Conservation (phyloP, 371 early-diverging fungal genomes). For the Massospora cicadina region DNA sequence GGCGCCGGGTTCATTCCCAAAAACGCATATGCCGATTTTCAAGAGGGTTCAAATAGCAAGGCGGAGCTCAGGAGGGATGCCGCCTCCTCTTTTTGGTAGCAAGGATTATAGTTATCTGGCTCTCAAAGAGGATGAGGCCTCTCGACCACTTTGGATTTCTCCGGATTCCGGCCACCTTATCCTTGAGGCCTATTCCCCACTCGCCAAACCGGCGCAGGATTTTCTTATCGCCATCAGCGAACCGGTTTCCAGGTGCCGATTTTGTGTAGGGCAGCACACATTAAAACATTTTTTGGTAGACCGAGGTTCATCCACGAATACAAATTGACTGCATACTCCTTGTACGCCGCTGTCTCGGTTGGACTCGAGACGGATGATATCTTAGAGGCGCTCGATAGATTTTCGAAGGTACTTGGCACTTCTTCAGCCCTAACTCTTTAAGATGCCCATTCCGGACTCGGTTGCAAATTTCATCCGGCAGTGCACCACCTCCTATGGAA, state of each 20-base stretch:
- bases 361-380: slow-evolving; percentile 95
- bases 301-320: slow-evolving; percentile 97
- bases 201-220: slow-evolving; percentile 94
- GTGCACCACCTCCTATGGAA: slow-evolving; percentile 90
- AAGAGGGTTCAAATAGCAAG: not conserved
- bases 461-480: slow-evolving; percentile 72
- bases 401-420: slow-evolving; percentile 52
- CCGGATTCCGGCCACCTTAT: slow-evolving; percentile 85
- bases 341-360: slow-evolving; percentile 99
- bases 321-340: slow-evolving; percentile 90
- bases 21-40: not conserved
- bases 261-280: not conserved
- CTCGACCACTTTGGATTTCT: slow-evolving; percentile 92
- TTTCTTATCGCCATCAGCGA: slow-evolving; percentile 98
- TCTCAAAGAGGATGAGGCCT: slow-evolving; percentile 74
- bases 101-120: slow-evolving; percentile 49
- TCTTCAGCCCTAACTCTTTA: not conserved
- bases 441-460: slow-evolving; percentile 62
- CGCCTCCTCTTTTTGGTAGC: not conserved
- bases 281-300: slow-evolving; percentile 28
- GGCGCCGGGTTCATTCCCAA: not conserved
- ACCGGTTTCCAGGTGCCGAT: slow-evolving; percentile 74
- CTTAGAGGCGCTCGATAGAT: slow-evolving; percentile 75
- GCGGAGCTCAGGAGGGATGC: not conserved
- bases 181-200: slow-evolving; percentile 90